These are phyloP conservation scores for Zygoascus hellenicus DNA, from an alignment of 1,139 yeast species.

Conservation along the genomic window DNA sequence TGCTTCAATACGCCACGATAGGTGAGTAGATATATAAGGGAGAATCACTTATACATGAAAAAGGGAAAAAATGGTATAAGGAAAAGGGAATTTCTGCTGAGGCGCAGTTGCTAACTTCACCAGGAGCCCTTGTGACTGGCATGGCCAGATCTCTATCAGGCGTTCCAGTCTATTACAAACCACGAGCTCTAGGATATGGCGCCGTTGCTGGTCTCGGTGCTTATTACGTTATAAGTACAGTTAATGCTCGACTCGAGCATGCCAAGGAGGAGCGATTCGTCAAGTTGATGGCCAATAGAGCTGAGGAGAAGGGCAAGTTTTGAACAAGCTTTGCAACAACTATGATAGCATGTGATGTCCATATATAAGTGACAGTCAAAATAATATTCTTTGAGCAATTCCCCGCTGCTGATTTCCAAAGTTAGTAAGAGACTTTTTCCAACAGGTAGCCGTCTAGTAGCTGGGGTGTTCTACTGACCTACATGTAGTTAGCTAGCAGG, in stretches of 20 bases:
- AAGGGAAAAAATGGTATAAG: no score
- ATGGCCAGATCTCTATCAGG: slow-evolving; percentile 8
- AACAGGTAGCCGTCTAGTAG: no score
- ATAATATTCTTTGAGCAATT: not conserved
- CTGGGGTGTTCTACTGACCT: no score
- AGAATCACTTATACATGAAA: no score
- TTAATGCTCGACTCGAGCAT: slow-evolving; percentile 8
- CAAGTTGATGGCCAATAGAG: slow-evolving; percentile 8
- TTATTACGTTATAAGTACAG: slow-evolving; percentile 4
- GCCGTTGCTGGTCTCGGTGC: slow-evolving; percentile 11
- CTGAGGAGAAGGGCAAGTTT: not conserved
- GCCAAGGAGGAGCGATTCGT: slow-evolving; percentile 8
- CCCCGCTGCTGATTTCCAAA: no score
- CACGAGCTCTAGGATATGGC: slow-evolving; percentile 7
- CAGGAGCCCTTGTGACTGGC: slow-evolving; percentile 9
- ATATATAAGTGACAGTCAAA: not conserved
- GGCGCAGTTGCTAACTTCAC: not conserved
- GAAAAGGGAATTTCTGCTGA: no score
- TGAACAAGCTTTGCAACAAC: not conserved
- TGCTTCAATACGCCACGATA: slow-evolving; percentile 8
- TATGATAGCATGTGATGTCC: not conserved
- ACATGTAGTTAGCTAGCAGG: no score
- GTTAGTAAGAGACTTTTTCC: no score
- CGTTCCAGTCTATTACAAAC: slow-evolving; percentile 8
- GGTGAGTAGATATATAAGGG: slow-evolving; percentile 10